Conservation (phyloP, 2,329 filamentous ascomycete species). For the Arthrobotrys entomopaga region DNA sequence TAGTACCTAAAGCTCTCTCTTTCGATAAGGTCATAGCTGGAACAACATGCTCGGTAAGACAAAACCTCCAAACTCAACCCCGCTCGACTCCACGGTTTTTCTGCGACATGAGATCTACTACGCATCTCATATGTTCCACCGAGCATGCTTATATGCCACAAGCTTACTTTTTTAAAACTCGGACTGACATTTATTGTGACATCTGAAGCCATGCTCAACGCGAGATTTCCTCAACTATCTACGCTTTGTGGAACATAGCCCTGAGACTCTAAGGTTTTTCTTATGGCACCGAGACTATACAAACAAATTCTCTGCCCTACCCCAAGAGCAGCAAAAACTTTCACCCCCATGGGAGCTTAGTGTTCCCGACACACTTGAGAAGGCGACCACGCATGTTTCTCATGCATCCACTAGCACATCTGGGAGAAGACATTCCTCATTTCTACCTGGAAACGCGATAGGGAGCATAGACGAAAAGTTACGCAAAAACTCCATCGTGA, state of each 20-base stretch:
- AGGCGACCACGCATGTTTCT: constrained; percentile 47
- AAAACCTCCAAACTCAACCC: too few relatives aligned
- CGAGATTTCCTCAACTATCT: constrained; percentile 55
- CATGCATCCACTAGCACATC: constrained; percentile 38
- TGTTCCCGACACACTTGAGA: constrained; percentile 45
- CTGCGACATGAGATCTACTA: neutral
- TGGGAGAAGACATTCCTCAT: constrained; percentile 43
- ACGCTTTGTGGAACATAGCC: constrained; percentile 52
- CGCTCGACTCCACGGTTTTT: too few relatives aligned
- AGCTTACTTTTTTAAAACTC: neutral
- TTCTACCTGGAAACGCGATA: constrained; percentile 39
- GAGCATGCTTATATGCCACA: too few relatives aligned
- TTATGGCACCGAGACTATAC: constrained; percentile 52
- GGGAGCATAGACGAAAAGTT: constrained; percentile 47
- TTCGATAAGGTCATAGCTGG: constrained; percentile 54
- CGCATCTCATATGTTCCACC: too few relatives aligned
- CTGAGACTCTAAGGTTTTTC: constrained; percentile 49
- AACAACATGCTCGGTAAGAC: constrained; percentile 53
- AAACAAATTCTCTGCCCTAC: constrained; percentile 42
- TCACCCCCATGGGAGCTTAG: constrained; percentile 45
- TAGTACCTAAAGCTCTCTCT: constrained; percentile 52
- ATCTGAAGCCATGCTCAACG: constrained; percentile 46
- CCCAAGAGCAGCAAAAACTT: constrained; percentile 38
- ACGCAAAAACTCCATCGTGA: constrained; percentile 42
- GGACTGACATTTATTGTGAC: neutral